These are phyloP conservation scores for Themeda triandra DNA, from an alignment of 176 grass and related monocot species.

Conservation along the genomic window DNA sequence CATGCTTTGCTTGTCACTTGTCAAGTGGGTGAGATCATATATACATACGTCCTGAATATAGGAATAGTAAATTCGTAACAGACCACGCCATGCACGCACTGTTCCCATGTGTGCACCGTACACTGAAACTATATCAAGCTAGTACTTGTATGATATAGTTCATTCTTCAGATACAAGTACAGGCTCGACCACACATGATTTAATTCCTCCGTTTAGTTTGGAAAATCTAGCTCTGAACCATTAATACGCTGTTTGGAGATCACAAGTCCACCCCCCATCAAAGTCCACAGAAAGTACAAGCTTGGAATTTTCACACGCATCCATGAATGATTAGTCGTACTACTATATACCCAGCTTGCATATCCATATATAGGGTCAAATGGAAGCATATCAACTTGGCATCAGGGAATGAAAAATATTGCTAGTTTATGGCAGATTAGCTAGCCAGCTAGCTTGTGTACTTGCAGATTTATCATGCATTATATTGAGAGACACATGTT, in stretches of 20 bases:
- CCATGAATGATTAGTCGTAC: neutral
- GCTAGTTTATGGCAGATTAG: conserved; percentile 15
- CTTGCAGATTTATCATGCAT: conserved; percentile 2
- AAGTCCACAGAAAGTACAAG: conserved; percentile 15
- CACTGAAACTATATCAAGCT: neutral
- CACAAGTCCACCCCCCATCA: neutral
- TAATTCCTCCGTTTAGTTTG: conserved; percentile 10
- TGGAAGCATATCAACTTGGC: neutral
- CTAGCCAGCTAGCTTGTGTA: neutral
- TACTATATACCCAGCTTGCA: neutral
- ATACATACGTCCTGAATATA: neutral
- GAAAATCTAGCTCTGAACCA: conserved; percentile 3
- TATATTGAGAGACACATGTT: conserved; percentile 8
- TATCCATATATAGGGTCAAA: neutral
- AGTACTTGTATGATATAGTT: neutral
- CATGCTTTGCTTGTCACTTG: neutral
- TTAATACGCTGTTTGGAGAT: conserved; percentile 3
- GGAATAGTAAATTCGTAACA: neutral
- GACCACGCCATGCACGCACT: conserved; percentile 1
- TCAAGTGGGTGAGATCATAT: neutral
- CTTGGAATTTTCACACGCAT: conserved; percentile 15
- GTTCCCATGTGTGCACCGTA: conserved; percentile 22
- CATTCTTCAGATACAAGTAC: neutral
- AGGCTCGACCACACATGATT: neutral
- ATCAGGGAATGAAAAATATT: conserved; percentile 24